Percentiles rank a stretch among this genome's conserved stretches.
Evolutionary conservation across 495 filamentous ascomycete species (phyloP).

Genomic region (Trypethelium eluteriae): DNA sequence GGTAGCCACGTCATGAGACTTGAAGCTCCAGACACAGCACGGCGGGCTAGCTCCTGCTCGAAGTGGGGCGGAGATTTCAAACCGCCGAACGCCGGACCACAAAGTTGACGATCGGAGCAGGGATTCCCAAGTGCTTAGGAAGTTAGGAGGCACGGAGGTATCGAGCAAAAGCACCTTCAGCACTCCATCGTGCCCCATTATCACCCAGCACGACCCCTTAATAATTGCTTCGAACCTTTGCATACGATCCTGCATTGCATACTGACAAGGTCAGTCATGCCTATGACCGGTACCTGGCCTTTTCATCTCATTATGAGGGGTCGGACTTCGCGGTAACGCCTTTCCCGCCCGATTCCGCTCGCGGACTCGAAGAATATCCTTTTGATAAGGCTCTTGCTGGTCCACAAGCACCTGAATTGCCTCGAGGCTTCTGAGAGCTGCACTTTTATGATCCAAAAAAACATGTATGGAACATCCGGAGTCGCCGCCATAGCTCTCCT

Average conservation of each 20-base stretch:
- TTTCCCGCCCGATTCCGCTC: neutral
- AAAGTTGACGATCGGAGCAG: neutral
- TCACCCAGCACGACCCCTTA: neutral
- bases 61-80: neutral
- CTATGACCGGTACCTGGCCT: neutral
- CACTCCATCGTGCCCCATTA: neutral
- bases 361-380: neutral
- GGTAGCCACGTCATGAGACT: too few species aligned
- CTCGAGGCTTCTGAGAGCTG: neutral
- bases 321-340: neutral
- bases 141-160: too few species aligned
- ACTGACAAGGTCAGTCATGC: neutral
- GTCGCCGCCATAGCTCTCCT: neutral
- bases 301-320: neutral
- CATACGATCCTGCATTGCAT: neutral
- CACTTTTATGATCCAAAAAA: neutral
- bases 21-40: neutral
- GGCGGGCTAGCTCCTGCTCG: neutral
- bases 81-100: neutral
- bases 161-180: constrained; percentile 1
- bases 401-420: neutral
- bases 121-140: neutral
- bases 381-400: neutral
- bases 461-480: neutral
- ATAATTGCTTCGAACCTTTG: neutral